Percentiles rank a stretch among this genome's conserved stretches.
Evolutionary conservation across 2,329 filamentous ascomycete species (phyloP).

Genomic region (Magnaporthiopsis poae): DNA sequence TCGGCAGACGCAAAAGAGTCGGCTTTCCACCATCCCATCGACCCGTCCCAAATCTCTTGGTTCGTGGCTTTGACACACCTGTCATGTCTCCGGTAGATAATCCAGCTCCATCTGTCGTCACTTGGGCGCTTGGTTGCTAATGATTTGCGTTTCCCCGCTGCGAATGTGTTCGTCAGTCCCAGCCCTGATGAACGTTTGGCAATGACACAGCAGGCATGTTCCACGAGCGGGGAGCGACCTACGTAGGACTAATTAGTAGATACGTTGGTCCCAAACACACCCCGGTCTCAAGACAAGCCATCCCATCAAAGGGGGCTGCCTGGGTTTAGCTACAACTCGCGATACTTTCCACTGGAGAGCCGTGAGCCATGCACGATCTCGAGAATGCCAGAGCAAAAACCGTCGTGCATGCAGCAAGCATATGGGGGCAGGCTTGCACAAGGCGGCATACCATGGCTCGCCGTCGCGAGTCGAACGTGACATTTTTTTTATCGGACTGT

Average conservation of each 20-base stretch:
- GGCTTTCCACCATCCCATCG: not conserved
- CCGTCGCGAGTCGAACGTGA: not conserved
- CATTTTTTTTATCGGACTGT: not conserved
- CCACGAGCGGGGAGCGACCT: no score
- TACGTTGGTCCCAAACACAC: not conserved
- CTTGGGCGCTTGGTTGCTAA: not conserved
- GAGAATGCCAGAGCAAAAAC: not conserved
- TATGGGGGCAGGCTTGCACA: not conserved
- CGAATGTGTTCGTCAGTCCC: not conserved
- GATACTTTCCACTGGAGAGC: not conserved
- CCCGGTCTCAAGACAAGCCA: not conserved
- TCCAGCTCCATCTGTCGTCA: not conserved
- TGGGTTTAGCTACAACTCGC: not conserved
- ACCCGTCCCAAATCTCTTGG: not conserved
- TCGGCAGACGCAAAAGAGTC: not conserved
- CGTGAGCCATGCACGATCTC: not conserved
- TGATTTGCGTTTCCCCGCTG: not conserved
- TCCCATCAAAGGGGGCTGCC: not conserved
- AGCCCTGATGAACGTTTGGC: no score
- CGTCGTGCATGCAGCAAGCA: not conserved
- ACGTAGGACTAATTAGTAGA: no score
- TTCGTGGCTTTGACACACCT: not conserved
- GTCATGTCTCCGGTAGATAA: not conserved
- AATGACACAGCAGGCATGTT: not conserved
- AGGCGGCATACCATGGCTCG: not conserved